Base-by-base conservation (phyloP, 78 protist genomes). In the Dictyostelium brefeldianum region DNA sequence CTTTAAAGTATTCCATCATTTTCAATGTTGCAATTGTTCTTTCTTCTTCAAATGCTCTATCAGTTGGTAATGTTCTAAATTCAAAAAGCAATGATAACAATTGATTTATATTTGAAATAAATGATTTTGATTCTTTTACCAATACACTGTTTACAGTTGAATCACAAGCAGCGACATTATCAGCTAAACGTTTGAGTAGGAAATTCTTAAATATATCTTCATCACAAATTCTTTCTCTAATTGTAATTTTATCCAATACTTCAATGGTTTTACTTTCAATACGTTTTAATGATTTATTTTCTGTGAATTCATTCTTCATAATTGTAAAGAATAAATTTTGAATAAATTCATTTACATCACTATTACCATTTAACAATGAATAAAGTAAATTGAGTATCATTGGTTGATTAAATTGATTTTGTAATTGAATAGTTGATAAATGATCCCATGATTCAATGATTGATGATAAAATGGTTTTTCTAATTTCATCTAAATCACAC, bases 1-100 rank as follows among this genome's bases (percentile, higher is more conserved):
- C 94, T 11, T 83, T 96, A 65, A 95, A 87, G 84, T 87, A 87
- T n/a, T 87, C 96, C 96, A 93, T 93, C 94, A 93, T 83, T 71
- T 93, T 85, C 1, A 93, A 48, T 18, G 96, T 93, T 14, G 96
- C 96, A 84, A 83, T 83, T 27, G 92, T 93, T 25, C 96, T 7
- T 53, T 93, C 96, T 43, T 93, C 92, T 75, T 93, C 91, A 51
- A 85, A 93, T 0, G 89, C 80, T 18, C 91, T 79, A 69, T 83
- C 96, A 2, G 71, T 67, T 57, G 96, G 96, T 25, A 93, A 56
- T 0, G 92, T 93, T 65, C 91, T 79, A 31, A 93, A 80, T 8
- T 93, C 96, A 27, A 87, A 93, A 3, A 93, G 27, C n/a, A 91
- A 46, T 12, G 78, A 71, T 3, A 91, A 57, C 7, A 91, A 59